Evolutionary conservation across 768 basidiomycete species (phyloP).

Genomic region (Mycena olivaceomarginata): DNA sequence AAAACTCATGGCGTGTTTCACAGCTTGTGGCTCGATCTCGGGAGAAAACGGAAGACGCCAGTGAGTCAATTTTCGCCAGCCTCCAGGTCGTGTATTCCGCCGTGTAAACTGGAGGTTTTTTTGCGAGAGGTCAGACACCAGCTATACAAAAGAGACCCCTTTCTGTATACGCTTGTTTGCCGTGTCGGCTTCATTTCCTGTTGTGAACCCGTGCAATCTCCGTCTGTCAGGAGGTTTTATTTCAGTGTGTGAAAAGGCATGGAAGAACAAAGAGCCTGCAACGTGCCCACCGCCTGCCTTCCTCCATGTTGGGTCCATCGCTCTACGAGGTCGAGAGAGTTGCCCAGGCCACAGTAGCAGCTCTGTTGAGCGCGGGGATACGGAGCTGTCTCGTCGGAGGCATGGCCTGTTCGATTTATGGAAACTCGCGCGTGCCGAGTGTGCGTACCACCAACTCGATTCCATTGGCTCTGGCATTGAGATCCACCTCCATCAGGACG

Average conservation of each 20-base stretch:
- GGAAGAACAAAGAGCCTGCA: background rate
- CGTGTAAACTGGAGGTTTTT: no score
- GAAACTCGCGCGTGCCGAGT: conserved; percentile 57
- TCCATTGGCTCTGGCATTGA: background rate
- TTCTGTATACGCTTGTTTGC: background rate
- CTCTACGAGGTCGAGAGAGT: conserved; percentile 50
- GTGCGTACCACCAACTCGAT: conserved; percentile 50
- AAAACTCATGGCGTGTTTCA: no score
- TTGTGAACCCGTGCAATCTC: conserved; percentile 1
- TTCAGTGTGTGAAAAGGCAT: conserved; percentile 16
- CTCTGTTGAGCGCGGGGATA: conserved; percentile 50
- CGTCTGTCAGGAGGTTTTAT: background rate
- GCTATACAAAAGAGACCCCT: no score
- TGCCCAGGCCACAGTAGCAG: conserved; percentile 50
- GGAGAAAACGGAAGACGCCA: no score
- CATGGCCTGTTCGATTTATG: conserved; percentile 61
- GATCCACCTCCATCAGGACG: conserved; percentile 61
- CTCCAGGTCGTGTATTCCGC: no score
- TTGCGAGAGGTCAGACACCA: no score
- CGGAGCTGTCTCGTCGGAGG: conserved; percentile 62
- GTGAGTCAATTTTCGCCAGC: no score
- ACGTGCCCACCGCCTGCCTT: conserved; percentile 30
- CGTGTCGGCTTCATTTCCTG: background rate
- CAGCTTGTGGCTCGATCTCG: no score
- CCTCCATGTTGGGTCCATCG: conserved; percentile 26